phyloP scores from a whole-genome alignment of 345 rosid genomes.

The Angophora floribunda region DNA sequence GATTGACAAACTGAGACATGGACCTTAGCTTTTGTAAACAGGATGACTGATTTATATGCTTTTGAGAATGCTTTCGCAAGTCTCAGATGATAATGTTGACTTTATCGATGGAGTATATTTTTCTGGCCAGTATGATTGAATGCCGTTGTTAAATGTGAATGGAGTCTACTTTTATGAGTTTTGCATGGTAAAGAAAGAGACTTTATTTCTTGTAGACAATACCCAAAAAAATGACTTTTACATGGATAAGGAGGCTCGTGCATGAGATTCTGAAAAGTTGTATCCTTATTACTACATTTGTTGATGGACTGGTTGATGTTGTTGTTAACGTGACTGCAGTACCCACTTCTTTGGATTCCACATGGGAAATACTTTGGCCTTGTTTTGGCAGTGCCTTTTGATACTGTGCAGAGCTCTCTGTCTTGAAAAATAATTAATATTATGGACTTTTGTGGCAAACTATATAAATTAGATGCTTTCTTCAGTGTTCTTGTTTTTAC shows the following conservation, averaged over 20 bases:
- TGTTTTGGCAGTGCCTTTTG: neutral
- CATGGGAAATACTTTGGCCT: neutral
- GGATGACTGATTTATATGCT: neutral
- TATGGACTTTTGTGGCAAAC: neutral
- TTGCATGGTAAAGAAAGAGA: neutral
- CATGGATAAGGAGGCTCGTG: neutral
- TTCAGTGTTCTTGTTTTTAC: neutral
- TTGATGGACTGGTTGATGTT: neutral
- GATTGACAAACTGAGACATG: neutral
- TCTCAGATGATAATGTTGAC: neutral
- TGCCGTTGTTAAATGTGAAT: neutral
- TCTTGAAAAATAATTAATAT: neutral
- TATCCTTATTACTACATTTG: neutral
- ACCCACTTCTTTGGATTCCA: neutral
- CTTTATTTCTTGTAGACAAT: neutral
- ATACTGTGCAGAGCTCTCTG: neutral
- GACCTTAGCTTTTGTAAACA: neutral
- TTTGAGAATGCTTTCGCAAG: neutral
- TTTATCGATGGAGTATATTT: neutral
- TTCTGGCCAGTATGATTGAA: neutral
- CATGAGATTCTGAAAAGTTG: neutral
- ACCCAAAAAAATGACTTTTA: neutral
- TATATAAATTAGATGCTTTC: neutral
- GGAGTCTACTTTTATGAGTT: neutral
- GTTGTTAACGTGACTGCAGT: neutral